phyloP scores from a whole-genome alignment of 2,329 filamentous ascomycete species.

The Aspergillus udagawae region DNA sequence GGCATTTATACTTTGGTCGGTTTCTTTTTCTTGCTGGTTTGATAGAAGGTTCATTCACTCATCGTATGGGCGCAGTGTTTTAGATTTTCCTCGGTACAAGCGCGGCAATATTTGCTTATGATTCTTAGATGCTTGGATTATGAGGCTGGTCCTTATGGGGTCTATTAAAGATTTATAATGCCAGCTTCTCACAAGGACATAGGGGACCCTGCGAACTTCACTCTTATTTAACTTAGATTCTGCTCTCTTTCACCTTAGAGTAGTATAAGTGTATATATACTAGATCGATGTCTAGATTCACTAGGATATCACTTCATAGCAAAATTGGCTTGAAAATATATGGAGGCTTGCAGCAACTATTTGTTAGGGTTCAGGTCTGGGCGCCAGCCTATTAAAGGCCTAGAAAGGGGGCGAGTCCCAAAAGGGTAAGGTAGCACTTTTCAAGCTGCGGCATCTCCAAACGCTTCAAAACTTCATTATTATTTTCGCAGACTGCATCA shows the following conservation, averaged over 20 bases:
- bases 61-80: neutral
- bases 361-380: conserved; percentile 15
- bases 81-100: neutral
- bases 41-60: conserved; percentile 4
- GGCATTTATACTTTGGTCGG: conserved; percentile 8
- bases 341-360: neutral
- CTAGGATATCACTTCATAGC: neutral
- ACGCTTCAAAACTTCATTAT: conserved; percentile 28
- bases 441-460: conserved; percentile 22
- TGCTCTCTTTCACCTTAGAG: neutral
- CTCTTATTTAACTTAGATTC: neutral
- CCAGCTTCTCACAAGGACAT: neutral
- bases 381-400: conserved; percentile 16
- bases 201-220: neutral
- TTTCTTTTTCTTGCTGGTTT: conserved; percentile 4
- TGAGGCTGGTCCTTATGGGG: neutral
- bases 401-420: conserved; percentile 15
- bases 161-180: neutral
- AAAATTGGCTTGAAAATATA: neutral
- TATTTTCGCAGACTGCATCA: conserved; percentile 14
- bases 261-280: neutral
- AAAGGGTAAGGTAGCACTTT: conserved; percentile 21
- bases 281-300: neutral
- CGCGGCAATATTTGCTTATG: neutral
- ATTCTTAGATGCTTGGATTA: neutral